Conservation (phyloP, 306 rosid genomes). For the Quercus cerris region DNA sequence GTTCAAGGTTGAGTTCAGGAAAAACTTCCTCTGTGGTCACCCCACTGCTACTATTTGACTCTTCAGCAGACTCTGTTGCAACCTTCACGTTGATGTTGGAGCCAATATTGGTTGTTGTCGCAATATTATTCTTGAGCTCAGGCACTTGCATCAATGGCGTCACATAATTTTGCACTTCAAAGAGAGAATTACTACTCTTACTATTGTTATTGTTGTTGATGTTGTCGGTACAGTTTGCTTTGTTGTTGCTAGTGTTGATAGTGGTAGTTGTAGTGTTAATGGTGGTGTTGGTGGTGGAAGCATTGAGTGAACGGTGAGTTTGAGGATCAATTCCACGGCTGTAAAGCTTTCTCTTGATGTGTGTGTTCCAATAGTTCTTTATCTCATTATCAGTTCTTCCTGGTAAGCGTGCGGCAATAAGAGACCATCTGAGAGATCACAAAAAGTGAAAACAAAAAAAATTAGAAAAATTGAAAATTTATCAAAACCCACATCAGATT, state of each 20-base stretch:
- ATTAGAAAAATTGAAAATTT: no score
- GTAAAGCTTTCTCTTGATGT: constrained; percentile 60
- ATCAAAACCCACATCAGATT: constrained; percentile 1
- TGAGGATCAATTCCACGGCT: constrained; percentile 71
- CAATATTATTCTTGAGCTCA: background rate
- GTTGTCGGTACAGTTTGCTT: background rate
- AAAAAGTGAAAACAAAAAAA: background rate
- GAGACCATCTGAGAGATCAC: constrained; percentile 54
- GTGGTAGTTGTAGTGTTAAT: background rate
- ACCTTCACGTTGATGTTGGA: background rate
- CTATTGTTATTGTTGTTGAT: background rate
- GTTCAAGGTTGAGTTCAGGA: constrained; percentile 53
- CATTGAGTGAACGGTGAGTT: constrained; percentile 58
- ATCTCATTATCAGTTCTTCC: constrained; percentile 82
- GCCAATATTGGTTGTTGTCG: background rate
- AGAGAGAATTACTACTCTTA: background rate
- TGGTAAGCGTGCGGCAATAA: constrained; percentile 63
- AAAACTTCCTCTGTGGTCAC: constrained; percentile 32
- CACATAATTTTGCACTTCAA: background rate
- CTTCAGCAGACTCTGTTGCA: constrained; percentile 24
- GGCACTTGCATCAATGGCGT: background rate
- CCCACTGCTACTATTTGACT: constrained; percentile 49
- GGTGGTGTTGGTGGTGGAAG: background rate
- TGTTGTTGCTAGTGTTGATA: background rate
- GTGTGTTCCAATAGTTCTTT: constrained; percentile 79